These are phyloP conservation scores for Urochloa ruziziensis DNA, from an alignment of 176 grass and related monocot genomes.

Conservation along the genomic window DNA sequence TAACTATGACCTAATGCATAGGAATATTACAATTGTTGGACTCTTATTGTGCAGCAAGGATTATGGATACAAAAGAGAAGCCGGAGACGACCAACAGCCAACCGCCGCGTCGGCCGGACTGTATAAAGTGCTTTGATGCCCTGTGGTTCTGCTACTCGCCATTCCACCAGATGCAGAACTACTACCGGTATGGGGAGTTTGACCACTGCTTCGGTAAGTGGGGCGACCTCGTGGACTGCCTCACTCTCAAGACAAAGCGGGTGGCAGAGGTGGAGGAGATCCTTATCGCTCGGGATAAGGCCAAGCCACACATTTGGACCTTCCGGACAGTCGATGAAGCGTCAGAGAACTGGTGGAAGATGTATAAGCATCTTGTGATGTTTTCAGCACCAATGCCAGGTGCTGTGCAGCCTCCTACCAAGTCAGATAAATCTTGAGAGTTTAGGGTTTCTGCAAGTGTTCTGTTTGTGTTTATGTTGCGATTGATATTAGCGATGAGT, in stretches of 20 bases:
- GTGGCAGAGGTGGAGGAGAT: constrained; percentile 60
- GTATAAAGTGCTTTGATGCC: constrained; percentile 81
- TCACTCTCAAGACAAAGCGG: constrained; percentile 67
- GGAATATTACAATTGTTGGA: not conserved
- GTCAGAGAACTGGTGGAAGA: constrained; percentile 60
- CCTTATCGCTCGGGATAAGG: constrained; percentile 59
- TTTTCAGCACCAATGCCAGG: not conserved
- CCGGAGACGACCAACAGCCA: not conserved
- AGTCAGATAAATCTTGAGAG: not conserved
- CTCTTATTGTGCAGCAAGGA: not conserved
- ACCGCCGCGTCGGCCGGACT: constrained; percentile 27
- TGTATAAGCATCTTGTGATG: constrained; percentile 44
- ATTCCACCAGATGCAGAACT: constrained; percentile 84
- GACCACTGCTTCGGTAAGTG: constrained; percentile 84
- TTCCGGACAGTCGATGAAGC: constrained; percentile 80
- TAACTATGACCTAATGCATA: not conserved
- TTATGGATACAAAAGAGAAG: constrained; percentile 41
- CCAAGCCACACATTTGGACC: constrained; percentile 69
- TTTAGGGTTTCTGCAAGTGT: not conserved
- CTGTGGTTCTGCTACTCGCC: constrained; percentile 99
- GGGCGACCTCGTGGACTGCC: constrained; percentile 73
- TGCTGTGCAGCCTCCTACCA: not conserved
- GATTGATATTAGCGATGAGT: not conserved
- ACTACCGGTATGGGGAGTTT: constrained; percentile 75
- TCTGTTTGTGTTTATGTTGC: not conserved